Conservation (phyloP, 2,329 filamentous ascomycete genomes). For the Arthrobotrys sphaeroides region DNA sequence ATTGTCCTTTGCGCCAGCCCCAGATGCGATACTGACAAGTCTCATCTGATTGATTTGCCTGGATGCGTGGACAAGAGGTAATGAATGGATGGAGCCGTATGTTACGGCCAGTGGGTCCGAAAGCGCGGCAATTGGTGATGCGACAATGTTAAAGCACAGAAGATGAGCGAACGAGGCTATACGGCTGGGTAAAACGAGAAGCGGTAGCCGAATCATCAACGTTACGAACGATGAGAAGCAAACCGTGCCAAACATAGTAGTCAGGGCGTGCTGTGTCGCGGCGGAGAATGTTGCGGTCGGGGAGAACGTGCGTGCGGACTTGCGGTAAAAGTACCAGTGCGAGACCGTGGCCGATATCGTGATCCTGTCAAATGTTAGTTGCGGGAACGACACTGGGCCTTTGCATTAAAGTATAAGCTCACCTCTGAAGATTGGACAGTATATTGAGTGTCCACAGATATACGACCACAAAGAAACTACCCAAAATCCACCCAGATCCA, state of each 20-base stretch:
- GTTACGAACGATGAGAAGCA: slow-evolving; percentile 85
- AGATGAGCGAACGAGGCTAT: slow-evolving; percentile 72
- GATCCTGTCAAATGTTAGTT: slow-evolving; percentile 64
- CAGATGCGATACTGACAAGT: slow-evolving; percentile 71
- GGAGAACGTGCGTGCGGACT: slow-evolving; percentile 78
- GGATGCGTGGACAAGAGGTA: slow-evolving; percentile 79
- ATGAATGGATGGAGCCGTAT: slow-evolving; percentile 91
- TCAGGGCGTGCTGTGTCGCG: slow-evolving; percentile 80
- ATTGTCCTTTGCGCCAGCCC: slow-evolving; percentile 59
- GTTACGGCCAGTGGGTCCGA: slow-evolving; percentile 93
- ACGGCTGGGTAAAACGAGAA: slow-evolving; percentile 82
- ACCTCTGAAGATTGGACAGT: slow-evolving; percentile 81
- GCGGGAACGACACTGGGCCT: not conserved
- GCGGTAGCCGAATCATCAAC: slow-evolving; percentile 81
- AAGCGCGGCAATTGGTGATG: slow-evolving; percentile 82
- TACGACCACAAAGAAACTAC: slow-evolving; percentile 88
- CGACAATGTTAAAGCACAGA: slow-evolving; percentile 78
- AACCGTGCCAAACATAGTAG: slow-evolving; percentile 90
- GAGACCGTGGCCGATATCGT: slow-evolving; percentile 94
- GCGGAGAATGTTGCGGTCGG: slow-evolving; percentile 83
- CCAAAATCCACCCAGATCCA: slow-evolving; percentile 91
- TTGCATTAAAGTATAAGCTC: not conserved
- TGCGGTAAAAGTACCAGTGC: slow-evolving; percentile 98
- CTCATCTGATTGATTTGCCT: slow-evolving; percentile 82
- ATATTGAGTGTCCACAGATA: slow-evolving; percentile 95